Evolutionary conservation across 768 basidiomycete genomes (phyloP).

Genomic region (Rhodotorula kratochvilovae): DNA sequence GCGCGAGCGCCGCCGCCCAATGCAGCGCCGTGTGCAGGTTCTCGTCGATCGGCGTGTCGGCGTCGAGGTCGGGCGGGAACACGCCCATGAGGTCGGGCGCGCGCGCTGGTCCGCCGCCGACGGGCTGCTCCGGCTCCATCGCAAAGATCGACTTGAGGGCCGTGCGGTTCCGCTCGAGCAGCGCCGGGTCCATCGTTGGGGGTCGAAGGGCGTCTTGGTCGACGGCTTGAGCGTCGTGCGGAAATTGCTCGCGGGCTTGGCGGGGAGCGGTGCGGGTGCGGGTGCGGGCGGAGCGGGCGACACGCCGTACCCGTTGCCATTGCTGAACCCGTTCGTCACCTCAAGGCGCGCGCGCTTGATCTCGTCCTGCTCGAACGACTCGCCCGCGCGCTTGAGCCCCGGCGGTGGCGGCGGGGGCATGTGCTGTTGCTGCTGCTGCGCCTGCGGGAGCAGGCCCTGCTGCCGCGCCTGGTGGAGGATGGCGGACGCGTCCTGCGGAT

Average conservation of each 20-base stretch:
- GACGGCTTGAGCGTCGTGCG: conserved; percentile 24
- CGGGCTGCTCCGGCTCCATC: conserved; percentile 8
- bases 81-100: conserved; percentile 21
- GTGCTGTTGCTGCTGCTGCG: not conserved
- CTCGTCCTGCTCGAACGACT: conserved; percentile 21
- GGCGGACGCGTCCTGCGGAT: conserved; percentile 16
- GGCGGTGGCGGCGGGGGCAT: not conserved
- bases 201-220: conserved; percentile 9
- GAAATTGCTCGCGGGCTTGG: conserved; percentile 12
- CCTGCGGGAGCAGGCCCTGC: conserved; percentile 24
- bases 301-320: not conserved
- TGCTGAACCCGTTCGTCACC: conserved; percentile 1
- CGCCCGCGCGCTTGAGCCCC: conserved; percentile 23
- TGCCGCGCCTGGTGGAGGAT: conserved; percentile 32
- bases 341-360: conserved; percentile 25
- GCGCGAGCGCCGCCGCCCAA: conserved; percentile 79
- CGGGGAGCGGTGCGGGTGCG: not conserved
- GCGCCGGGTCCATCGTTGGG: not conserved
- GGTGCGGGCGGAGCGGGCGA: not conserved
- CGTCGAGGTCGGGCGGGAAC: conserved; percentile 52
- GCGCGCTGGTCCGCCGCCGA: not conserved
- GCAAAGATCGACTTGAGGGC: conserved; percentile 34
- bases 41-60: conserved; percentile 85
- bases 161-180: conserved; percentile 19
- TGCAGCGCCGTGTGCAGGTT: conserved; percentile 92